Evolutionary conservation across 2,329 filamentous ascomycete species (phyloP), one percentile per base, ranked within the genome.

Genomic region (Stemphylium vesicarium): DNA sequence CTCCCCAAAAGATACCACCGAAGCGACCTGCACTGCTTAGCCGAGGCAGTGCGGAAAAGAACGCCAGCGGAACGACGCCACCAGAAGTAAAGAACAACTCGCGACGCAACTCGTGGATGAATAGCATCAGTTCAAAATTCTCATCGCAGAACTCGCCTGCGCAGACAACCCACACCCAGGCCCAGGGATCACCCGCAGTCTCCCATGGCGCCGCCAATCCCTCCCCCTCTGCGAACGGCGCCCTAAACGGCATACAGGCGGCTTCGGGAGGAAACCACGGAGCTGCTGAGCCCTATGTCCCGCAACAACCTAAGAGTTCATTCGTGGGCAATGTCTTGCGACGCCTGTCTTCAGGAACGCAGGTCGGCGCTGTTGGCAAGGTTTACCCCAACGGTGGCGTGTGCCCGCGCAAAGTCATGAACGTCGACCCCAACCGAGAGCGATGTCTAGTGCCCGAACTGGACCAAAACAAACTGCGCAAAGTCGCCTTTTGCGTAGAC

Each of bases 401-500:
- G 53, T 94, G 93, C 46, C 89, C 93, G 66, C 85, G 95, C 43
- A 86, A 82, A 62, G 82, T 96, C 7, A 80, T 98, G 79, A 99
- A 99, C 69, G 82, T 97, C 39, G 92, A 98, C 71, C 86, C 80
- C 8, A 84, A 88, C 63, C 85, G 95, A 37, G 88, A 94, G 69
- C 82, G 95, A 60, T 96, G 92, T 73, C 83, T 85, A 20, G 86
- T 98, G 26, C 80, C 85, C 4, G 93, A 96, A 63, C 80, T 99
- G 41, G 88, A 92, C 62, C 86, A 88, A 67, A 85, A 86, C 43
- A 96, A 95, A 73, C 77, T 99, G 56, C 85, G 92, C 49, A 86
- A 92, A 48, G 95, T 99, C 0, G 90, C 94, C 0, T 99, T 99
- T 70, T 96, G 91, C 65, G 95, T 99, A 2, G 95, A 99, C 70